Percentiles rank a stretch among this genome's conserved stretches.
Conservation (phyloP, 2,329 filamentous ascomycete genomes). For the Raffaelea albimanens region DNA sequence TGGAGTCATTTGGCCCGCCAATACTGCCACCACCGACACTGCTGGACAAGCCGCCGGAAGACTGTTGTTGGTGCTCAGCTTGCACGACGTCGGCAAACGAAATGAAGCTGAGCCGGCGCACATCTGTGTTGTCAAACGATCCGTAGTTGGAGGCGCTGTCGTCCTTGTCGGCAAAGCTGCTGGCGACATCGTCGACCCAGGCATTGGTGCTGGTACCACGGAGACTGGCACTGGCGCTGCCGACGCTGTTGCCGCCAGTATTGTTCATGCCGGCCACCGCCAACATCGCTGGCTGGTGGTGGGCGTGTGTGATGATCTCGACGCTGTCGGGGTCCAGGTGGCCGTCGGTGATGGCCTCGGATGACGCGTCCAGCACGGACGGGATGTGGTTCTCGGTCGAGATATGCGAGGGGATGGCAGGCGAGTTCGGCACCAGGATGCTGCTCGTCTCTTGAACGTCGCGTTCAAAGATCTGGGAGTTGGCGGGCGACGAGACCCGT, state of each 20-base stretch:
- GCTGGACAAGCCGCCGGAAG: slow-evolving; percentile 29
- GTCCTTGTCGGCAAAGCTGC: slow-evolving; percentile 35
- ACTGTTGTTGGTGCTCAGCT: slow-evolving; percentile 50
- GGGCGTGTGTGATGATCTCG: slow-evolving; percentile 81
- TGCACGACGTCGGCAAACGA: slow-evolving; percentile 95
- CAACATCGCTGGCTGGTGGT: slow-evolving; percentile 69
- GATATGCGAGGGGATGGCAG: slow-evolving; percentile 88
- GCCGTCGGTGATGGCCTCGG: slow-evolving; percentile 81
- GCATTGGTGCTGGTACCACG: slow-evolving; percentile 21
- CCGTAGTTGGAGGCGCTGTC: slow-evolving; percentile 69
- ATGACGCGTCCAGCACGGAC: slow-evolving; percentile 81
- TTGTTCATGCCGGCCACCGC: slow-evolving; percentile 46
- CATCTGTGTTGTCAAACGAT: slow-evolving; percentile 65
- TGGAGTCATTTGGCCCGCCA: slow-evolving; percentile 62
- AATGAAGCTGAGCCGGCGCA: slow-evolving; percentile 84
- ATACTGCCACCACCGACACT: slow-evolving; percentile 12
- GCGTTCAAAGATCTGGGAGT: slow-evolving; percentile 82
- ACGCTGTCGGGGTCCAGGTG: slow-evolving; percentile 80
- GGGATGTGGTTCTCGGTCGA: slow-evolving; percentile 92
- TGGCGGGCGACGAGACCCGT: slow-evolving; percentile 66
- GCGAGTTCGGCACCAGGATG: slow-evolving; percentile 56
- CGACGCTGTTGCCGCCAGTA: slow-evolving; percentile 22
- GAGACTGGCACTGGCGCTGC: slow-evolving; percentile 28
- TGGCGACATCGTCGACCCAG: slow-evolving; percentile 48
- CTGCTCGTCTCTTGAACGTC: slow-evolving; percentile 65